Conservation (phyloP, 768 basidiomycete species). For the Pulveroboletus sp. region DNA sequence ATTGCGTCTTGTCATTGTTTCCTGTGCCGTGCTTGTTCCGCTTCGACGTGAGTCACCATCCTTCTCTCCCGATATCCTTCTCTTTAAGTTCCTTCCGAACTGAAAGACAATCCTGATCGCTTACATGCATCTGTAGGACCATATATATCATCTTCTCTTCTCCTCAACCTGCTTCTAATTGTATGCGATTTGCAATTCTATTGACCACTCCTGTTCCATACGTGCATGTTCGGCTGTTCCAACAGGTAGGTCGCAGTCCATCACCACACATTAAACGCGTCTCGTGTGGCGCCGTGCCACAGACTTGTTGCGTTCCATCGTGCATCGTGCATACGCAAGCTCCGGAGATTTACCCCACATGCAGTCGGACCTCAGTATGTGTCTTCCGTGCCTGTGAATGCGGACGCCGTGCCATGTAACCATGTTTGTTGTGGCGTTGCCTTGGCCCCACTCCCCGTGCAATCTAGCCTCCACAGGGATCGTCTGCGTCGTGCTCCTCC, state of each 20-base stretch:
- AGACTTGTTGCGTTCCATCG: background rate
- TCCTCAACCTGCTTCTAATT: conserved; percentile 1
- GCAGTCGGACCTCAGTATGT: background rate
- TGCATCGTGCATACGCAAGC: background rate
- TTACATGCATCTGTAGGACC: conserved; percentile 7
- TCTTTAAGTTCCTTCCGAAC: conserved; percentile 23
- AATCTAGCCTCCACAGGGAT: conserved; percentile 1
- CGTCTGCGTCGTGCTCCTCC: conserved; percentile 10
- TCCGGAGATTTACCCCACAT: conserved; percentile 20
- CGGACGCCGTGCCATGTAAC: conserved; percentile 1
- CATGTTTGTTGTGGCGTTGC: background rate
- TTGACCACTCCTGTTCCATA: conserved; percentile 3
- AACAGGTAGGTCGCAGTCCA: background rate
- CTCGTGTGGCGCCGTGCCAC: background rate
- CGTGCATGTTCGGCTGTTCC: conserved; percentile 6
- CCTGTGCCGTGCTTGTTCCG: conserved; percentile 6
- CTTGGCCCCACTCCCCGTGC: conserved; percentile 19
- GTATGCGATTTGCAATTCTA: conserved; percentile 18
- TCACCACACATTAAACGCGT: background rate
- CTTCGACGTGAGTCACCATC: conserved; percentile 7
- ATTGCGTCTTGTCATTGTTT: background rate
- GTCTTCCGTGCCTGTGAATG: background rate
- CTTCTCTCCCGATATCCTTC: conserved; percentile 13
- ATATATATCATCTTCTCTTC: conserved; percentile 2
- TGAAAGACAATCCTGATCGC: conserved; percentile 11